Conservation (phyloP, 495 filamentous ascomycete genomes). For the Aspergillus leporis region DNA sequence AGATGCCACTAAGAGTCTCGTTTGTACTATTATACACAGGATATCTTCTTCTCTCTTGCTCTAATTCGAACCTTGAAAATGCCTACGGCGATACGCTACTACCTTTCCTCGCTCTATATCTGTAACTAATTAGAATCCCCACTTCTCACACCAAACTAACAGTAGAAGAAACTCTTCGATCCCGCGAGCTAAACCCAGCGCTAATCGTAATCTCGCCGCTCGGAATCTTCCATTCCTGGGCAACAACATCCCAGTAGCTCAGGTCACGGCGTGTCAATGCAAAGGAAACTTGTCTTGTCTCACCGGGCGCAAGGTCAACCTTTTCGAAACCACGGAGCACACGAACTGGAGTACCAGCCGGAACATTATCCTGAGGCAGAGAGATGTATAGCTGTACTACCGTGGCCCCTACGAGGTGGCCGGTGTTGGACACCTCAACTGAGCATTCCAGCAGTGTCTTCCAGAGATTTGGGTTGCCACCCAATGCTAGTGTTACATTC, state of each 20-base stretch:
- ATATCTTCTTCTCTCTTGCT: too few relatives aligned
- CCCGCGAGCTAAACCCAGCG: constrained; percentile 5
- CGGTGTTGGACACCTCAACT: constrained; percentile 50
- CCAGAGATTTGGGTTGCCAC: not conserved
- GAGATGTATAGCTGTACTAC: constrained; percentile 55
- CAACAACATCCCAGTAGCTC: constrained; percentile 68
- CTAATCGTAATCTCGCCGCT: constrained; percentile 27
- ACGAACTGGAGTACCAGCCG: constrained; percentile 11
- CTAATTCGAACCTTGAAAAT: too few relatives aligned
- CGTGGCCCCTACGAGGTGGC: constrained; percentile 49
- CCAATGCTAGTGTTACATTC: not conserved
- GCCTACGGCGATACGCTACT: too few relatives aligned
- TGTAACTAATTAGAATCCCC: too few relatives aligned
- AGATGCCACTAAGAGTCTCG: too few relatives aligned
- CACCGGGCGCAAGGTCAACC: constrained; percentile 50
- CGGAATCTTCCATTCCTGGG: constrained; percentile 73
- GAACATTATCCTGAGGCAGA: constrained; percentile 15
- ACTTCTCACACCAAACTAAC: too few relatives aligned
- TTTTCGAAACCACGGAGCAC: constrained; percentile 76
- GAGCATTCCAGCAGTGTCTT: constrained; percentile 27
- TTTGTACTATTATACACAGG: too few relatives aligned
- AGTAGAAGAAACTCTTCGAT: too few relatives aligned
- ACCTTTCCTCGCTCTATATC: too few relatives aligned
- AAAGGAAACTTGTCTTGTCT: constrained; percentile 56
- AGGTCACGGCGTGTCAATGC: constrained; percentile 67